A percentile compares a stretch with the other conserved stretches of the same genome.
These are phyloP conservation scores for Elongisporangium senticosum DNA, from an alignment of 352 stramenopile species.

Conservation along the genomic window DNA sequence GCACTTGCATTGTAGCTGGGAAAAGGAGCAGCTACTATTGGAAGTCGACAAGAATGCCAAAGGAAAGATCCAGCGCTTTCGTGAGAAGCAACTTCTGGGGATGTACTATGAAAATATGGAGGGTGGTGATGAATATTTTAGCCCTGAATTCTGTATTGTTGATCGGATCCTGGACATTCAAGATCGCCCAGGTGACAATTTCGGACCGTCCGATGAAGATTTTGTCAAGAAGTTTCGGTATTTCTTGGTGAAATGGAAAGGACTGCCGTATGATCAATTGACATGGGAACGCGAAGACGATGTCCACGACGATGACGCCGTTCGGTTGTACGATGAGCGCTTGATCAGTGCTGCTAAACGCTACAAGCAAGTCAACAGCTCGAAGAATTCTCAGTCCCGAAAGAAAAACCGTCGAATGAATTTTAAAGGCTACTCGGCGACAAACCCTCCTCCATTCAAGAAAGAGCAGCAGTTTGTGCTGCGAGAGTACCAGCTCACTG, in stretches of 20 bases:
- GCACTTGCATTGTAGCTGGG: slow-evolving; percentile 89
- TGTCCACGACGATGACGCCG: slow-evolving; percentile 82
- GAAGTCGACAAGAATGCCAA: slow-evolving; percentile 83
- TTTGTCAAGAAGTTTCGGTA: slow-evolving; percentile 66
- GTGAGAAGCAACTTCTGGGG: slow-evolving; percentile 58
- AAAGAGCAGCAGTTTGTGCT: slow-evolving; percentile 74
- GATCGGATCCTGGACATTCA: slow-evolving; percentile 87
- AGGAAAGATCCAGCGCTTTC: slow-evolving; percentile 84
- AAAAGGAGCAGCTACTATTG: slow-evolving; percentile 77
- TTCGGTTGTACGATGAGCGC: slow-evolving; percentile 76
- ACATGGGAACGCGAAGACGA: slow-evolving; percentile 98
- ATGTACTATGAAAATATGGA: slow-evolving; percentile 34
- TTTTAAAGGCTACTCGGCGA: slow-evolving; percentile 66
- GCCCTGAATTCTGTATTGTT: slow-evolving; percentile 84
- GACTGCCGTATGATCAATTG: slow-evolving; percentile 94
- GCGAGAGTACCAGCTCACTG: slow-evolving; percentile 98
- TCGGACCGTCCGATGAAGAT: slow-evolving; percentile 37
- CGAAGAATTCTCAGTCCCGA: slow-evolving; percentile 11
- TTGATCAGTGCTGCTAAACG: slow-evolving; percentile 44
- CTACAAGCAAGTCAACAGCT: slow-evolving; percentile 40
- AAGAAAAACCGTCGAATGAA: slow-evolving; percentile 52
- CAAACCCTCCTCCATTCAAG: slow-evolving; percentile 52
- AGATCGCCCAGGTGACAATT: slow-evolving; percentile 66
- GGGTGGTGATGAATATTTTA: slow-evolving; percentile 88
- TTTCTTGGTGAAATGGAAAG: slow-evolving; percentile 99